Percentiles rank a stretch among this genome's conserved stretches.
These are phyloP conservation scores for Murraya koenigii DNA, from an alignment of 345 rosid species.

Conservation along the genomic window DNA sequence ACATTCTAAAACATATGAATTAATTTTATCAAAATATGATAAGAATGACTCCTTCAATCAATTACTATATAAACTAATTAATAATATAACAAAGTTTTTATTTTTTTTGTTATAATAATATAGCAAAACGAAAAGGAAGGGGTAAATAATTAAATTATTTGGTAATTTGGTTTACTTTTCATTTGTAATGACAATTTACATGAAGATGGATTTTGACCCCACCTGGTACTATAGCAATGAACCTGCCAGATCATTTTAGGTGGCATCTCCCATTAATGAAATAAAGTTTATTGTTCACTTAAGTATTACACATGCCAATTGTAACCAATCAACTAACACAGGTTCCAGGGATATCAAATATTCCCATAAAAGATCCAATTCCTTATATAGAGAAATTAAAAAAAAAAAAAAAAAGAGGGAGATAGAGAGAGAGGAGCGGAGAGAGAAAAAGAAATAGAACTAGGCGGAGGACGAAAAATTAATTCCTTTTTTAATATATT, in stretches of 20 bases:
- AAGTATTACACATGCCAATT: background rate
- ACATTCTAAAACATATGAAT: background rate
- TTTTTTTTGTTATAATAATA: background rate
- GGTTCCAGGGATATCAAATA: background rate
- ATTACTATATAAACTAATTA: background rate
- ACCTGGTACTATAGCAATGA: background rate
- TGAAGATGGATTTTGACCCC: background rate
- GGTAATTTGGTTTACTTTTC: background rate
- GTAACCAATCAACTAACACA: background rate
- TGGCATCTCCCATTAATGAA: background rate
- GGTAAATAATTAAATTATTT: background rate
- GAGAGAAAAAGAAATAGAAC: no score
- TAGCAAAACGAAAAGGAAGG: background rate
- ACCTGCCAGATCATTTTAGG: background rate
- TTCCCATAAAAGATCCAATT: background rate
- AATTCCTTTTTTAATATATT: background rate
- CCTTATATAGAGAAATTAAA: background rate
- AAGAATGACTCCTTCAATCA: background rate
- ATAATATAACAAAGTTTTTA: background rate
- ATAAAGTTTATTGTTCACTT: background rate
- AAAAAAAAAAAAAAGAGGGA: background rate
- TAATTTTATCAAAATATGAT: background rate
- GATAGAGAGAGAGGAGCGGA: no score
- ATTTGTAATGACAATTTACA: background rate
- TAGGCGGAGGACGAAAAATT: background rate